Conservation (phyloP, 768 basidiomycete species). For the Tricholoma terreum region DNA sequence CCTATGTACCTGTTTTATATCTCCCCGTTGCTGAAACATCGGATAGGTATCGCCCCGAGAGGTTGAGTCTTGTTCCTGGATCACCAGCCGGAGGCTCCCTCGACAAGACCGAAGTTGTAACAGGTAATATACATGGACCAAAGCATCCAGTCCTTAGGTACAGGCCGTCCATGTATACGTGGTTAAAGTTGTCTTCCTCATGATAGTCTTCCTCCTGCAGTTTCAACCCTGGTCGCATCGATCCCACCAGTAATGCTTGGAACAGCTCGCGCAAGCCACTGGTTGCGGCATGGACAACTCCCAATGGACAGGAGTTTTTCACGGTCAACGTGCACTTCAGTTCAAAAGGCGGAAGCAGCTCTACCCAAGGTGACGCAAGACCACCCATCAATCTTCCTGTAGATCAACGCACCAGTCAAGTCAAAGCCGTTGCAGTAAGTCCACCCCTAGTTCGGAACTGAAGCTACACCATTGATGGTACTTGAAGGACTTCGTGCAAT, state of each 20-base stretch:
- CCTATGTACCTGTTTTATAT: background rate
- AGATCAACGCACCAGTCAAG: slow-evolving; percentile 47
- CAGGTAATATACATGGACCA: slow-evolving; percentile 27
- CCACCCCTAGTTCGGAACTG: background rate
- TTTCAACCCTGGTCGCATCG: slow-evolving; percentile 61
- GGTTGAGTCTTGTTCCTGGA: slow-evolving; percentile 43
- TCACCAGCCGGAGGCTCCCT: slow-evolving; percentile 47
- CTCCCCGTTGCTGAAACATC: background rate
- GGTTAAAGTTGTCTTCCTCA: background rate
- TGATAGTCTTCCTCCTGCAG: slow-evolving; percentile 26
- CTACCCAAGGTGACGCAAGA: slow-evolving; percentile 52
- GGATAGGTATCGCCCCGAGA: slow-evolving; percentile 46
- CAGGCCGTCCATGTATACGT: slow-evolving; percentile 3
- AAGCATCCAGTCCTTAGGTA: slow-evolving; percentile 36
- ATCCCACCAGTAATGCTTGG: slow-evolving; percentile 56
- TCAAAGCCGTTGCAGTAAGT: slow-evolving; percentile 48
- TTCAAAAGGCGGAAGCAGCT: slow-evolving; percentile 56
- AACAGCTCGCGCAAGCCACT: slow-evolving; percentile 56
- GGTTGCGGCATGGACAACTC: slow-evolving; percentile 53
- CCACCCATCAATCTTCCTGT: slow-evolving; percentile 56
- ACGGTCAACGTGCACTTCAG: slow-evolving; percentile 60
- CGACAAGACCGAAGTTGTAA: slow-evolving; percentile 39
- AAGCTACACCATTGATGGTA: background rate
- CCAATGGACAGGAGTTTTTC: slow-evolving; percentile 43
- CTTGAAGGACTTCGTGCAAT: slow-evolving; percentile 44